Evolutionary conservation across 1,284 basidiomycete genomes (phyloP), one percentile per base, ranked within the genome.

Genomic region (Trametes sp.): DNA sequence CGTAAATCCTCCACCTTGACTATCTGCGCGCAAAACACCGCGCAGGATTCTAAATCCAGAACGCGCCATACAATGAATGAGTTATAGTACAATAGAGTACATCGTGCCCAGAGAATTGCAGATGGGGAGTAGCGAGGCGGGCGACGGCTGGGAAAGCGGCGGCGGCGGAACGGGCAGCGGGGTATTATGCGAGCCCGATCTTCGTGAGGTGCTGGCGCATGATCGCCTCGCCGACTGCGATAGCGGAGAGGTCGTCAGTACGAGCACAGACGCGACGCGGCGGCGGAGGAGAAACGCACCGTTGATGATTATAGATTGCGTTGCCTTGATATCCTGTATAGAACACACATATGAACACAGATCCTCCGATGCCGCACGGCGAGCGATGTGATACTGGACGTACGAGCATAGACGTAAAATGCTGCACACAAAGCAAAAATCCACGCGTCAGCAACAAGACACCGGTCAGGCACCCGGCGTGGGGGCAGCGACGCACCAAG

Each of bases 321-420:
- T 90, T 26, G 89, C 87, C 69, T 85, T 84, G 67, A 90, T 84
- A 71, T 92, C 89, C 88, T 91, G 53, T 9, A 38, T 45, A 63
- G 48, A 38, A 64, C 42, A 19, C 14, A n/a, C 7, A 8, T 16
- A 42, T 33, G 52, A 50, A n/a, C 24, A 14, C 10, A 11, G 3
- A 4, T 6, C 10, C 42, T 23, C 31, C 8, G 11, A 36, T 14
- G 14, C 8, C 11, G 35, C 35, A 8, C 8, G 14, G 11, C 35
- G 11, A 10, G 35, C 9, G 11, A 8, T 14, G 16, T 4, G 11
- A 4, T 38, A 16, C 13, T n/a, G 26, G 41, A 76, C 87, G 63
- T 71, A 91, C 88, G 65, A 92, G 80, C 89, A 92, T 90, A 26
- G 87, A 87, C 41, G 88, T 90, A 68, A 90, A 90, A 73, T 92